These are phyloP conservation scores for Chlorella sp. DNA, from an alignment of 139 green algal genomes.

Conservation along the genomic window DNA sequence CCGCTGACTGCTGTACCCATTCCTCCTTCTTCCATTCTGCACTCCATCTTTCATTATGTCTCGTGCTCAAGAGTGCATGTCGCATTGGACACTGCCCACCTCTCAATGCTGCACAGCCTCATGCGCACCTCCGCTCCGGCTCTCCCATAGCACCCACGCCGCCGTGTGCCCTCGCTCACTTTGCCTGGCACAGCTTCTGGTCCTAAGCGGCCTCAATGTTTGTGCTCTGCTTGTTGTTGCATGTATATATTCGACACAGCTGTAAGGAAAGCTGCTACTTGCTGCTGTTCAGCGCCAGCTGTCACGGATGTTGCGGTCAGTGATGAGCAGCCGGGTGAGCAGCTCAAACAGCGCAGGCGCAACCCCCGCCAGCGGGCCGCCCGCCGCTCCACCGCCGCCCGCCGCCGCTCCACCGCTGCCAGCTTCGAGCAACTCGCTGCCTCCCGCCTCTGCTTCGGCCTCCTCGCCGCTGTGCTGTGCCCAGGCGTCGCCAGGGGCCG, in stretches of 20 bases:
- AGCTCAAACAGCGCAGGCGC: constrained; percentile 8
- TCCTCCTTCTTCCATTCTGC: not conserved
- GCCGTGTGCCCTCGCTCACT: not conserved
- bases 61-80: too few relatives aligned
- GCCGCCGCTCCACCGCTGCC: not conserved
- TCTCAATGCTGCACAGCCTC: not conserved
- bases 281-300: not conserved
- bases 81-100: not conserved
- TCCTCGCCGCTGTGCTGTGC: not conserved
- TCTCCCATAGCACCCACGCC: not conserved
- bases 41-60: not conserved
- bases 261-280: not conserved
- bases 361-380: not conserved
- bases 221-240: not conserved
- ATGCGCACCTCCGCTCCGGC: not conserved
- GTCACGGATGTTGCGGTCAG: constrained; percentile 11
- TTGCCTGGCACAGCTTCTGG: not conserved
- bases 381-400: too few relatives aligned
- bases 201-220: not conserved
- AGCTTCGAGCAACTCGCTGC: not conserved
- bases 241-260: too few relatives aligned
- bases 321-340: constrained; percentile 15
- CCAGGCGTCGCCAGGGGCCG: not conserved
- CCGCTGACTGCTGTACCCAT: too few relatives aligned
- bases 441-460: not conserved